Conservation (phyloP, 352 stramenopile species). For the Globisporangium perplexum region DNA sequence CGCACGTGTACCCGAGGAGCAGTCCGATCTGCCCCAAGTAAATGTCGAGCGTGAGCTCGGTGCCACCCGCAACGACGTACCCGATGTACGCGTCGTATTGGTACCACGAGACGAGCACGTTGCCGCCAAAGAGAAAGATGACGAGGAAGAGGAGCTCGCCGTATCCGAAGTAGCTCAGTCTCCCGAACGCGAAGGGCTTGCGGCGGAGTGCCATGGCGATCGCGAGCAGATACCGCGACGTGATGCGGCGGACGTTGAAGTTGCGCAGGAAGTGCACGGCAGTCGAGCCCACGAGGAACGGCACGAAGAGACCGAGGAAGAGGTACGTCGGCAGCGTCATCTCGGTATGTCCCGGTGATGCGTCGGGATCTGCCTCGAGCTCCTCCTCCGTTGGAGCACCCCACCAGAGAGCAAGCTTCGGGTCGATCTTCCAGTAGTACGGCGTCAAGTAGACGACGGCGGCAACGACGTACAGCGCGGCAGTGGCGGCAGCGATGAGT, state of each 20-base stretch:
- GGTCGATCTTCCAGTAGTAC: constrained; percentile 17
- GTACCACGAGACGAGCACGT: constrained; percentile 15
- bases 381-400: constrained; percentile 11
- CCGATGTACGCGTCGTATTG: constrained; percentile 13
- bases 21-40: constrained; percentile 13
- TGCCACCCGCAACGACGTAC: neutral
- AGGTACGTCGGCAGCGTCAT: constrained; percentile 21
- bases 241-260: constrained; percentile 20
- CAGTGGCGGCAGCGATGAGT: constrained; percentile 3
- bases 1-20: constrained; percentile 16
- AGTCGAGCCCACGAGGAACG: constrained; percentile 6
- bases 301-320: constrained; percentile 13
- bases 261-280: constrained; percentile 4
- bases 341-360: constrained; percentile 12
- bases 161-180: constrained; percentile 11
- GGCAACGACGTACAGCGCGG: constrained; percentile 12
- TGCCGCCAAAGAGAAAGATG: constrained; percentile 17
- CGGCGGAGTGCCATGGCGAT: constrained; percentile 15
- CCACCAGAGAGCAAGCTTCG: constrained; percentile 17
- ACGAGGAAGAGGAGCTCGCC: constrained; percentile 19
- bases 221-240: constrained; percentile 6
- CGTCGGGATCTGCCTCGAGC: constrained; percentile 9
- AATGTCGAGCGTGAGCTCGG: constrained; percentile 1
- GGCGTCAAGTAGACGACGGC: constrained; percentile 14
- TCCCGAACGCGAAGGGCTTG: constrained; percentile 12